Conservation (phyloP, 371 early-diverging fungal genomes). For the Mucor lusitanicus region DNA sequence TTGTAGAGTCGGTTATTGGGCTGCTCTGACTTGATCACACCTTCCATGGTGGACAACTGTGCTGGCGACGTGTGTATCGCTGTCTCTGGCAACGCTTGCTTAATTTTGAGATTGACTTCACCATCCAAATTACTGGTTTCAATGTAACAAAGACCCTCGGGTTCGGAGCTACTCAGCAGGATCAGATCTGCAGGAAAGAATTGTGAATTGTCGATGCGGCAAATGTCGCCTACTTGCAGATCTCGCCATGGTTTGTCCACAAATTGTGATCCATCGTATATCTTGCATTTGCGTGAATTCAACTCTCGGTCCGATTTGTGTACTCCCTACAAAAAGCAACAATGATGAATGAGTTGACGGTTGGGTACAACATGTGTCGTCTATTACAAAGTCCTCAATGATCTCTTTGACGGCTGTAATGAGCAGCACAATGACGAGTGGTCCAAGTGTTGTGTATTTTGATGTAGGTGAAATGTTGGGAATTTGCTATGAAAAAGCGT, state of each 20-base stretch:
- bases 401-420: conserved; percentile 97
- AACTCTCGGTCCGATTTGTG: conserved; percentile 77
- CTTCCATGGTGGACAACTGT: conserved; percentile 56
- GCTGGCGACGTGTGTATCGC: conserved; percentile 61
- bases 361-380: background rate
- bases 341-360: background rate
- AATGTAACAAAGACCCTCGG: conserved; percentile 90
- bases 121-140: conserved; percentile 97
- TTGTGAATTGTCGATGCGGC: conserved; percentile 82
- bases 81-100: conserved; percentile 81
- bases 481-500: conserved; percentile 65
- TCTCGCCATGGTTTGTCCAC: conserved; percentile 72
- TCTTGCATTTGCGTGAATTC: conserved; percentile 72
- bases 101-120: conserved; percentile 93
- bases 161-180: conserved; percentile 82
- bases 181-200: conserved; percentile 93
- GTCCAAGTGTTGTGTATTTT: conserved; percentile 88
- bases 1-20: conserved; percentile 90
- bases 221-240: conserved; percentile 90
- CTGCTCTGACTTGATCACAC: conserved; percentile 71
- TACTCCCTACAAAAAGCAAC: conserved; percentile 33
- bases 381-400: conserved; percentile 89
- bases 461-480: conserved; percentile 83
- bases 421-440: conserved; percentile 86
- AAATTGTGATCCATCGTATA: conserved; percentile 66